Evolutionary conservation across 1,284 basidiomycete species (phyloP).

Genomic region (Leucoagaricus sp.): DNA sequence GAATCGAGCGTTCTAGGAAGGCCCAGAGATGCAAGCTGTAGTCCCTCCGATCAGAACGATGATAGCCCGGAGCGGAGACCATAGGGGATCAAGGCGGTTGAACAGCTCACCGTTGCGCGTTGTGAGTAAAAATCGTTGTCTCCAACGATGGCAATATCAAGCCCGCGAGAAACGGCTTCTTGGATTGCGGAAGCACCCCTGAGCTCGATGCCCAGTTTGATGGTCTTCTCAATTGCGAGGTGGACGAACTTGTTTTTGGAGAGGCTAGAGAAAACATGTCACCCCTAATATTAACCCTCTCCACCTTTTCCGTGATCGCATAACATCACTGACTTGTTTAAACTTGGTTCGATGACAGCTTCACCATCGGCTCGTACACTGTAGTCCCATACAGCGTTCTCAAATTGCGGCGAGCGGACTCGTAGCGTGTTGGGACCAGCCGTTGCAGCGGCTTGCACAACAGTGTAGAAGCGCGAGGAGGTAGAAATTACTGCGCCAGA

Average conservation of each 20-base stretch:
- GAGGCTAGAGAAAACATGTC: slow-evolving; percentile 27
- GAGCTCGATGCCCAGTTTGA: slow-evolving; percentile 66
- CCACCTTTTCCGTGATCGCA: not conserved
- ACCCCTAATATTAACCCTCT: not conserved
- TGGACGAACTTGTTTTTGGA: slow-evolving; percentile 90
- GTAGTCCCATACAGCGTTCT: slow-evolving; percentile 81
- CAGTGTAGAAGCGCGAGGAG: slow-evolving; percentile 91
- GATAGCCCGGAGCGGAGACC: not conserved
- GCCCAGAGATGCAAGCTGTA: slow-evolving; percentile 60
- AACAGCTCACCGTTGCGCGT: slow-evolving; percentile 68
- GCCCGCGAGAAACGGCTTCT: slow-evolving; percentile 47
- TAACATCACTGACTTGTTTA: slow-evolving; percentile 41
- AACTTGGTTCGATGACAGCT: slow-evolving; percentile 46
- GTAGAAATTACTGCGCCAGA: slow-evolving; percentile 89
- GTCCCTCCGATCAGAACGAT: slow-evolving; percentile 20
- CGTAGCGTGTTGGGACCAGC: slow-evolving; percentile 47
- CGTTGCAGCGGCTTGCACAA: slow-evolving; percentile 41
- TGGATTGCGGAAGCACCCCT: slow-evolving; percentile 48
- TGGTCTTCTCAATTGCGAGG: slow-evolving; percentile 78
- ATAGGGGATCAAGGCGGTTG: not conserved
- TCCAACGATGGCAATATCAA: slow-evolving; percentile 84
- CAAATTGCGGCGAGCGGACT: slow-evolving; percentile 92
- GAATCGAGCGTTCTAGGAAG: slow-evolving; percentile 65
- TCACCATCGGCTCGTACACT: slow-evolving; percentile 44
- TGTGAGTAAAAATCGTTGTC: slow-evolving; percentile 99